Base-by-base conservation (phyloP, 805 yeast genomes). In the Teunomyces kruisii region DNA sequence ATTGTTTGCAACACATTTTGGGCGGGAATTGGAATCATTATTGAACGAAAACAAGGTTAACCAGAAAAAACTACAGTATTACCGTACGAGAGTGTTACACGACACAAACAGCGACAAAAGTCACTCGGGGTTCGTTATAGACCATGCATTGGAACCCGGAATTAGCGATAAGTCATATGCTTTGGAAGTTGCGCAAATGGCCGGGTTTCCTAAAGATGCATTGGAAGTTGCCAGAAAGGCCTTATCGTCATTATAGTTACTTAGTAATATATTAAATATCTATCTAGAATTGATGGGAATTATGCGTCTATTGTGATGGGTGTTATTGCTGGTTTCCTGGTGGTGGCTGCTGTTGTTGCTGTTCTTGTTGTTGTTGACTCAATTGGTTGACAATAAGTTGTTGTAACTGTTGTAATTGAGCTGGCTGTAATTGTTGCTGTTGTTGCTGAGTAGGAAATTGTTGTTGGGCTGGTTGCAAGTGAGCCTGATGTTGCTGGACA, bases 1-100 rank as follows among this genome's bases (percentile, higher is more conserved):
- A 0, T 66, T 90, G n/a, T 90, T 90, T 72, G 96, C 97, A 1
- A 90, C 97, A 0, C 97, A 90, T 70, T 90, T 83, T 64, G 77
- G 75, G 1, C 55, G 48, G 16, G 77, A 72, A 42, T 50, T 72
- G 12, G 58, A 74, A n/a, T 49, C 58, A 0, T 56, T 84, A 14
- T 52, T 72, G 17, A 49, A 45, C 0, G 60, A 64, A 35, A 61
- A 60, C n/a, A 55, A 60, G 0, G 50, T 69, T 43, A 59, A 50
- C 55, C 56, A 56, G 31, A 49, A 47, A 3, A 57, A 57, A 31
- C 46, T 70, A 4, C 52, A 64, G 27, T 72, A 61, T 42, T 57
- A 44, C 44, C 54, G 63, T 40, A 71, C 75, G 0, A 61, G 66
- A 32, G 71, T 70, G 3, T 42, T 58, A 26, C 14, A 43, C 47